These are phyloP conservation scores for Geosmithia morbida DNA, from an alignment of 2,329 filamentous ascomycete genomes.

Conservation along the genomic window DNA sequence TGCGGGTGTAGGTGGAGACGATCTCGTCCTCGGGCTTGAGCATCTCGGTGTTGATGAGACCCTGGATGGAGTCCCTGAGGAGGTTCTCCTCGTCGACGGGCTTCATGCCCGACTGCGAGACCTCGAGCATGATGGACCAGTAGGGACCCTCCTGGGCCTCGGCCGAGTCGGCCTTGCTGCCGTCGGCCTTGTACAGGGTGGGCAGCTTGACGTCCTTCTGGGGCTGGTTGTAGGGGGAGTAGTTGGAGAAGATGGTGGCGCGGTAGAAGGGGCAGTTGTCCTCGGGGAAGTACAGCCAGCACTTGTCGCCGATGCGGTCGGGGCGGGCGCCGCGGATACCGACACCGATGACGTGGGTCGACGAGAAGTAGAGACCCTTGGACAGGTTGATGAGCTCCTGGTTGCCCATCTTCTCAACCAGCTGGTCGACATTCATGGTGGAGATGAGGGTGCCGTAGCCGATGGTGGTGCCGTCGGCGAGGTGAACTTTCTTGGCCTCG, in stretches of 20 bases:
- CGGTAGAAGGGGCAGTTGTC: constrained; percentile 99
- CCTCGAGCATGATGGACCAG: constrained; percentile 99
- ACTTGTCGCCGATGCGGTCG: constrained; percentile 97
- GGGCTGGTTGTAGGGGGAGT: constrained; percentile 97
- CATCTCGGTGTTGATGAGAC: constrained; percentile 96
- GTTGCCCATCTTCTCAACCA: constrained; percentile 79
- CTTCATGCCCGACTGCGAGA: constrained; percentile 93
- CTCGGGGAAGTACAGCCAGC: constrained; percentile 99
- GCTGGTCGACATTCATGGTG: constrained; percentile 89
- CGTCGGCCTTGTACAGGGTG: constrained; percentile 73
- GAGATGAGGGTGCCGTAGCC: constrained; percentile 86
- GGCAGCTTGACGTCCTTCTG: constrained; percentile 68
- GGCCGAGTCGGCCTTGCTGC: constrained; percentile 60
- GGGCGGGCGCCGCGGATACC: constrained; percentile 85
- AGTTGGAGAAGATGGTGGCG: constrained; percentile 99
- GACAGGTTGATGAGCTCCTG: constrained; percentile 67
- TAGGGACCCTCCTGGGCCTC: constrained; percentile 80
- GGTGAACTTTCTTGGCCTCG: constrained; percentile 64
- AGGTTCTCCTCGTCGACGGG: constrained; percentile 77
- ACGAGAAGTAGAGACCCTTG: constrained; percentile 93
- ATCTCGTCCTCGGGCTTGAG: constrained; percentile 84
- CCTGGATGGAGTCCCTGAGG: constrained; percentile 83
- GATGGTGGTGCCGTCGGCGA: constrained; percentile 76
- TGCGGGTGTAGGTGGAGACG: constrained; percentile 93
- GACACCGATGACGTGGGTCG: constrained; percentile 93